Percentiles rank a stretch among this genome's conserved stretches.
Conservation (phyloP, 345 rosid genomes). For the Ceriops decandra region DNA sequence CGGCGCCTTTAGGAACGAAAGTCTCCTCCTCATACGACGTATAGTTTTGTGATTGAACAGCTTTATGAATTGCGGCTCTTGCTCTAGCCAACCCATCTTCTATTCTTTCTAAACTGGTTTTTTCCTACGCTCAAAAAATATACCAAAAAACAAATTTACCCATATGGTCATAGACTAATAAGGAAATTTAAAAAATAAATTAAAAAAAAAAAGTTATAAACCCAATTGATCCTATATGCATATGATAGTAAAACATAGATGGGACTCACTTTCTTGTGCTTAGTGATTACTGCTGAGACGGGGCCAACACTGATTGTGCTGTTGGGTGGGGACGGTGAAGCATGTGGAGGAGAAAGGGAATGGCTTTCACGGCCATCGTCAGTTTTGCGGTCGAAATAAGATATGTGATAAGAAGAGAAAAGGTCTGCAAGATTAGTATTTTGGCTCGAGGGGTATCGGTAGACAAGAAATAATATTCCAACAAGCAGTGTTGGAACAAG, state of each 20-base stretch:
- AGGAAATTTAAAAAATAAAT: not conserved
- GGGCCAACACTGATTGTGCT: not conserved
- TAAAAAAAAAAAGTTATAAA: no score
- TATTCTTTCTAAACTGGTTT: slow-evolving; percentile 16
- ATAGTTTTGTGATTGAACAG: slow-evolving; percentile 37
- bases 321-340: not conserved
- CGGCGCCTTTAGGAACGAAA: slow-evolving; percentile 46
- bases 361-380: not conserved
- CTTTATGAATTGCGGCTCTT: slow-evolving; percentile 33
- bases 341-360: not conserved
- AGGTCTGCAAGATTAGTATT: not conserved
- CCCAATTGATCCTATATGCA: not conserved
- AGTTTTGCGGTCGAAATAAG: not conserved
- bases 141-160: not conserved
- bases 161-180: not conserved
- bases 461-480: not conserved
- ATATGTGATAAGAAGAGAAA: not conserved
- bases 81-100: slow-evolving; percentile 33
- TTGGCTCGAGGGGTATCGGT: not conserved
- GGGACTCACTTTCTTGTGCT: not conserved
- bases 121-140: slow-evolving; percentile 8
- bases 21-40: slow-evolving; percentile 35
- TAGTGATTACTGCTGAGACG: not conserved
- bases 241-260: no score
- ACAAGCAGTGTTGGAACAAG: not conserved